A percentile compares a stretch with the other conserved stretches of the same genome.
Evolutionary conservation across 176 grass and related monocot species (phyloP).

Genomic region (Cenchrus americanus): DNA sequence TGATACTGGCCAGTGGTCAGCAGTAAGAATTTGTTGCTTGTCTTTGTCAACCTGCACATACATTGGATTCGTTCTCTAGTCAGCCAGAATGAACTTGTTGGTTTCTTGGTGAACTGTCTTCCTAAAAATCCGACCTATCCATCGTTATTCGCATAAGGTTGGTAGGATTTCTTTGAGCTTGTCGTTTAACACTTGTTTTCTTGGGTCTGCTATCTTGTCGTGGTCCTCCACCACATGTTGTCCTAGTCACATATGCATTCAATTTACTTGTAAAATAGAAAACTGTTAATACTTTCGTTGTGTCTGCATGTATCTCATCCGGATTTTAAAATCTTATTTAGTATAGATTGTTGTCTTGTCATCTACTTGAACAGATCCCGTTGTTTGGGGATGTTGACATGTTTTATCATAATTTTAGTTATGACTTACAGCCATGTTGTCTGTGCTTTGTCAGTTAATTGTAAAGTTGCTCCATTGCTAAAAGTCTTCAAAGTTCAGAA

Average conservation of each 20-base stretch:
- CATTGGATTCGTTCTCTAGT: slow-evolving; percentile 48
- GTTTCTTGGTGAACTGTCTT: slow-evolving; percentile 36
- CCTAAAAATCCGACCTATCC: slow-evolving; percentile 37
- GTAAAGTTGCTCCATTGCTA: slow-evolving; percentile 20
- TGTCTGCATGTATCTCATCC: slow-evolving; percentile 29
- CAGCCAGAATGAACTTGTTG: slow-evolving; percentile 41
- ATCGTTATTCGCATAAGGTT: slow-evolving; percentile 29
- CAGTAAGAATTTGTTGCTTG: slow-evolving; percentile 9
- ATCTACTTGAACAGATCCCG: slow-evolving; percentile 22
- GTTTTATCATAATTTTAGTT: slow-evolving; percentile 27
- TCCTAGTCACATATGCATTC: slow-evolving; percentile 36
- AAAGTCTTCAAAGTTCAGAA: slow-evolving; percentile 7
- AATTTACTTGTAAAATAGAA: slow-evolving; percentile 16
- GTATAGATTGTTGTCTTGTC: not conserved
- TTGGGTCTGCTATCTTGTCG: slow-evolving; percentile 5
- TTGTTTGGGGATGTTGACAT: slow-evolving; percentile 27
- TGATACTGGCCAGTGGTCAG: slow-evolving; percentile 41
- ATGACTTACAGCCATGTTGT: slow-evolving; percentile 19
- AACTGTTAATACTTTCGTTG: not conserved
- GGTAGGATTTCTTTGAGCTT: slow-evolving; percentile 52
- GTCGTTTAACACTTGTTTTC: slow-evolving; percentile 42
- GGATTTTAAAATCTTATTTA: not conserved
- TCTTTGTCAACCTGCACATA: slow-evolving; percentile 25
- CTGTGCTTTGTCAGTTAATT: not conserved
- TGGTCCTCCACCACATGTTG: slow-evolving; percentile 41